phyloP scores from a whole-genome alignment of 2,329 filamentous ascomycete species.

The Malbranchea zuffiana region DNA sequence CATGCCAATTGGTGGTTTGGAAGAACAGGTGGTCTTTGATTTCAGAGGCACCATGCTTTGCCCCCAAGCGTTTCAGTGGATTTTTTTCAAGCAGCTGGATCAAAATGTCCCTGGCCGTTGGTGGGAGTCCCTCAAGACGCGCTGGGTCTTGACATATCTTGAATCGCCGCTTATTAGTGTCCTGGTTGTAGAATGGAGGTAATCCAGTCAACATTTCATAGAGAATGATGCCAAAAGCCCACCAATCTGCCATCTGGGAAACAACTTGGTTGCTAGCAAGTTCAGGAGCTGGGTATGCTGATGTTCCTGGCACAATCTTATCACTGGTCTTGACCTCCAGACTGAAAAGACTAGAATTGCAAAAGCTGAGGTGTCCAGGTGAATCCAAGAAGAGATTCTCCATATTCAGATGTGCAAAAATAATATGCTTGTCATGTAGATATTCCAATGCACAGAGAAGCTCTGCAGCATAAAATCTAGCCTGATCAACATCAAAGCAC shows the following conservation, averaged over 20 bases:
- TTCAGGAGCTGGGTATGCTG: slow-evolving; percentile 13
- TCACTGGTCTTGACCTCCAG: slow-evolving; percentile 9
- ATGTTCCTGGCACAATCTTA: too few relatives aligned
- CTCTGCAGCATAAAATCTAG: slow-evolving; percentile 13
- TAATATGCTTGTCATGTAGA: slow-evolving; percentile 13
- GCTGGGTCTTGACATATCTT: too few relatives aligned
- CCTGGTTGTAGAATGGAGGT: slow-evolving; percentile 5
- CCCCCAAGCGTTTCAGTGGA: slow-evolving; percentile 4
- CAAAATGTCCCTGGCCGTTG: slow-evolving; percentile 5
- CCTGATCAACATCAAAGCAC: slow-evolving; percentile 9
- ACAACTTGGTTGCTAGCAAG: slow-evolving; percentile 6
- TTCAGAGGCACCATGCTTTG: slow-evolving; percentile 4
- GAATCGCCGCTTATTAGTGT: too few relatives aligned
- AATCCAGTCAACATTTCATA: slow-evolving; percentile 11
- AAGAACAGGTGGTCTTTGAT: slow-evolving; percentile 8
- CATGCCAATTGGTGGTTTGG: slow-evolving; percentile 2
- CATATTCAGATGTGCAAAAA: slow-evolving; percentile 9
- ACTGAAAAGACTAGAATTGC: slow-evolving; percentile 12
- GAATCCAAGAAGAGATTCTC: slow-evolving; percentile 14
- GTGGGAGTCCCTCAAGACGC: slow-evolving; percentile 2
- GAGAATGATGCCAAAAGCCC: slow-evolving; percentile 12
- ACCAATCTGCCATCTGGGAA: slow-evolving; percentile 11
- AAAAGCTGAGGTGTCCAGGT: slow-evolving; percentile 13
- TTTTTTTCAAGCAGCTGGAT: slow-evolving; percentile 3
- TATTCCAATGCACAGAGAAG: slow-evolving; percentile 14